Conservation (phyloP, 2,329 filamentous ascomycete species). For the Cladosporium velox region DNA sequence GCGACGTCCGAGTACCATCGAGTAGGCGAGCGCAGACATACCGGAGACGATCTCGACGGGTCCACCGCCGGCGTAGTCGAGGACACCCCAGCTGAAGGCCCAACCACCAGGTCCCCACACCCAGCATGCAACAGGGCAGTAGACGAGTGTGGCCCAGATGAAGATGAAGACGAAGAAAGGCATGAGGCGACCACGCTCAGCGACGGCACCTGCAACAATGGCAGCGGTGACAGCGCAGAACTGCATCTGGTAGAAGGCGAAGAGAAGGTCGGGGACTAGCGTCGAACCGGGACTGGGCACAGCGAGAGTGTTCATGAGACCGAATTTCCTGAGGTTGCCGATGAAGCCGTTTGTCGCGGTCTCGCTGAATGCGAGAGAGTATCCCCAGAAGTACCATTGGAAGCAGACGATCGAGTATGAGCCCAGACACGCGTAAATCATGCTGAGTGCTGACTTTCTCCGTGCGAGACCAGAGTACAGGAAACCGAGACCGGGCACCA, state of each 20-base stretch:
- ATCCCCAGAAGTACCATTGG: conserved; percentile 99
- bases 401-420: conserved; percentile 89
- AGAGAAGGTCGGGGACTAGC: conserved; percentile 84
- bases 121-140: conserved; percentile 97
- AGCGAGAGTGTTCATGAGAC: conserved; percentile 79
- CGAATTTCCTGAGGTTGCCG: conserved; percentile 86
- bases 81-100: conserved; percentile 84
- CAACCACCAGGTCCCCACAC: conserved; percentile 94
- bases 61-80: conserved; percentile 95
- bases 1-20: conserved; percentile 89
- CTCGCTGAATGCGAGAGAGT: conserved; percentile 87
- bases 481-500: conserved; percentile 96
- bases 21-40: conserved; percentile 90
- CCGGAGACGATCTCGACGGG: conserved; percentile 97
- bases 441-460: conserved; percentile 92
- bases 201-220: conserved; percentile 87
- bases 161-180: conserved; percentile 95
- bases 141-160: conserved; percentile 94
- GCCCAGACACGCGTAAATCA: conserved; percentile 97
- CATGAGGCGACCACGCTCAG: conserved; percentile 88
- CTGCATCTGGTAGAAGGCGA: conserved; percentile 97
- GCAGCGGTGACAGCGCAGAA: conserved; percentile 92
- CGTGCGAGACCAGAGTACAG: conserved; percentile 97
- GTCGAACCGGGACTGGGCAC: conserved; percentile 85
- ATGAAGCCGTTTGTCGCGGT: conserved; percentile 86